Evolutionary conservation across 129 eudicot species (phyloP), one percentile per base, ranked within the genome.

Genomic region (Rutidosis leptorrhynchoides): DNA sequence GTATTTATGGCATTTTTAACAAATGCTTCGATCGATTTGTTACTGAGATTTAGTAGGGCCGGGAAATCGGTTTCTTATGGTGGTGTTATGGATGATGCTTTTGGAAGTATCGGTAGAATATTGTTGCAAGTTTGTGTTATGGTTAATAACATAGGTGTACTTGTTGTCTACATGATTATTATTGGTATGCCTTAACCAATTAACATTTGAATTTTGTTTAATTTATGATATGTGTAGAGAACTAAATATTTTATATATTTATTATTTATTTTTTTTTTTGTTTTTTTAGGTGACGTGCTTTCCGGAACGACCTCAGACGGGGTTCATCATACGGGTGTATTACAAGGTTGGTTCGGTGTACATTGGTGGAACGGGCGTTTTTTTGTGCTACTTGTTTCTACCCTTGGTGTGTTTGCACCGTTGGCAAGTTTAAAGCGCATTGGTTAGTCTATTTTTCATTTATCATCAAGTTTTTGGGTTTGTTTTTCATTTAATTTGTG

Each of bases 301-400:
- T 78, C 96, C 58, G 99, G 99, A 74, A 89, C 99, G 65, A 80
- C 90, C 56, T 80, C 95, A 5, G 79, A 69, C 67, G 96, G 95
- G 25, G 48, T 82, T 72, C 96, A 89, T 74, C 99, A 93, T 67
- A 77, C 91, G 6, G 99, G 99, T 74, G 99, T 93, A 10, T 60
- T 93, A 48, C 90, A 93, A 78, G 90, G 89, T 32, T 93, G 99
- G 99, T 93, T 93, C 60, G 99, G 99, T 35, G 81, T 49, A 7
- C 95, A 84, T 22, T 89, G 95, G 96, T 89, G 96, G 96, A 93
- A 84, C 23, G 82, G 95, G 21, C 86, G 99, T 25, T 76, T 80
- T 74, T 75, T 89, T 27, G 84, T 89, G 66, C 99, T 93, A 49
- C 77, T 84, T 27, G 69, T 84, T 71, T 78, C 95, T 24, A 93